phyloP scores from a whole-genome alignment of 257 asterid species.

The Fraxinus pennsylvanica region DNA sequence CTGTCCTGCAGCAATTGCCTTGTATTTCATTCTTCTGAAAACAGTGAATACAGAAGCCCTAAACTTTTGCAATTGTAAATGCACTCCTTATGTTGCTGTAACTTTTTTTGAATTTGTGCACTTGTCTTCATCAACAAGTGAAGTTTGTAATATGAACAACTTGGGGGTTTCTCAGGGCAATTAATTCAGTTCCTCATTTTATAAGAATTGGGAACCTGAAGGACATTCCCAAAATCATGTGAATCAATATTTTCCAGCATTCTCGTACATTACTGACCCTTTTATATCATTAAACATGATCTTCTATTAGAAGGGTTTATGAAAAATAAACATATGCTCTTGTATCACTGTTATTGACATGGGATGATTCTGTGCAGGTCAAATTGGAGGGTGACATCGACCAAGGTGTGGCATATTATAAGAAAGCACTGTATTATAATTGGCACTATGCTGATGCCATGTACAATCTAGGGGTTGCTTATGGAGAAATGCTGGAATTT shows the following conservation, averaged over 20 bases:
- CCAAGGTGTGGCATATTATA: conserved; percentile 91
- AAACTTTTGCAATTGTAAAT: conserved; percentile 14
- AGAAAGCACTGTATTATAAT: conserved; percentile 88
- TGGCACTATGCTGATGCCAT: conserved; percentile 99
- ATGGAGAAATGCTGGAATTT: conserved; percentile 99
- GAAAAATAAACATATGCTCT: neutral
- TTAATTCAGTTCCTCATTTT: conserved; percentile 5
- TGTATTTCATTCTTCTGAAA: conserved; percentile 12
- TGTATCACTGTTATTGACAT: conserved; percentile 23
- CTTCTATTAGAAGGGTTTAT: conserved; percentile 19
- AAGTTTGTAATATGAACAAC: neutral
- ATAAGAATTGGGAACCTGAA: conserved; percentile 2
- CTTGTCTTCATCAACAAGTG: conserved; percentile 6
- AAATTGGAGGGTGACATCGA: conserved; percentile 94
- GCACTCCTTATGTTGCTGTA: conserved; percentile 23
- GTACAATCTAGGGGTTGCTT: conserved; percentile 99
- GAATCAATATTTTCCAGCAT: neutral
- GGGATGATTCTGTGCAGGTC: conserved; percentile 55
- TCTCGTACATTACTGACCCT: conserved; percentile 14
- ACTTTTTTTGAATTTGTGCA: neutral
- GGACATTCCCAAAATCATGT: neutral
- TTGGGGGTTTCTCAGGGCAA: conserved; percentile 12
- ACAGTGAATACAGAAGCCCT: conserved; percentile 6
- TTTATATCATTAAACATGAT: conserved; percentile 8
- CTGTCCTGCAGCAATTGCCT: conserved; percentile 1